These are phyloP conservation scores for Panicum hallii DNA, from an alignment of 202 grass and related monocot genomes.

Conservation along the genomic window DNA sequence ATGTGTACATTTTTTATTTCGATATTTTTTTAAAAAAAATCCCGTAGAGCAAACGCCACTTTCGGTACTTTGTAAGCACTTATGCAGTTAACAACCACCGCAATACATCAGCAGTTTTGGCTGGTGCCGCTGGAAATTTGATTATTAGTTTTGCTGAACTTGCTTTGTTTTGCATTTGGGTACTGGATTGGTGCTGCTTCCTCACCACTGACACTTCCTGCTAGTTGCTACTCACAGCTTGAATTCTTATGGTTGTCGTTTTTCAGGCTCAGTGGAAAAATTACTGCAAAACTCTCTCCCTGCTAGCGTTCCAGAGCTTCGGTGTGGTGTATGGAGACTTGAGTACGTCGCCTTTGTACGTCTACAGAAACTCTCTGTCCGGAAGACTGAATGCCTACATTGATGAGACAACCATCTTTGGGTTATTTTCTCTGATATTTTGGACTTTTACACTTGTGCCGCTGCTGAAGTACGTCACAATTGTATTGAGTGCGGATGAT, in stretches of 20 bases:
- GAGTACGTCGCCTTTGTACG: constrained; percentile 72
- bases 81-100: neutral
- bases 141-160: neutral
- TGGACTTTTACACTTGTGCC: constrained; percentile 81
- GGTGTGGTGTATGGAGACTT: constrained; percentile 83
- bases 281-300: constrained; percentile 55
- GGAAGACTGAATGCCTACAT: constrained; percentile 41
- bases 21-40: neutral
- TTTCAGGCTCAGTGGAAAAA: constrained; percentile 57
- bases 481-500: constrained; percentile 75
- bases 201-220: neutral
- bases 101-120: neutral
- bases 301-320: constrained; percentile 80
- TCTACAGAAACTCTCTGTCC: constrained; percentile 66
- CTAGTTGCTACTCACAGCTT: neutral
- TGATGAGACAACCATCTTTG: constrained; percentile 61
- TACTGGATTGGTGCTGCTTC: constrained; percentile 6
- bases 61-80: neutral
- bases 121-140: neutral
- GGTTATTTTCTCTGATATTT: constrained; percentile 73
- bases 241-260: neutral
- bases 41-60: neutral
- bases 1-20: constrained; percentile 1
- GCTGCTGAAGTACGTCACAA: constrained; percentile 68
- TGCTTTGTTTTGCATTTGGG: neutral